Percentiles rank a stretch among this genome's conserved stretches.
These are phyloP conservation scores for Rhizoctonia solani DNA, from an alignment of 1,284 basidiomycete species.

Conservation along the genomic window DNA sequence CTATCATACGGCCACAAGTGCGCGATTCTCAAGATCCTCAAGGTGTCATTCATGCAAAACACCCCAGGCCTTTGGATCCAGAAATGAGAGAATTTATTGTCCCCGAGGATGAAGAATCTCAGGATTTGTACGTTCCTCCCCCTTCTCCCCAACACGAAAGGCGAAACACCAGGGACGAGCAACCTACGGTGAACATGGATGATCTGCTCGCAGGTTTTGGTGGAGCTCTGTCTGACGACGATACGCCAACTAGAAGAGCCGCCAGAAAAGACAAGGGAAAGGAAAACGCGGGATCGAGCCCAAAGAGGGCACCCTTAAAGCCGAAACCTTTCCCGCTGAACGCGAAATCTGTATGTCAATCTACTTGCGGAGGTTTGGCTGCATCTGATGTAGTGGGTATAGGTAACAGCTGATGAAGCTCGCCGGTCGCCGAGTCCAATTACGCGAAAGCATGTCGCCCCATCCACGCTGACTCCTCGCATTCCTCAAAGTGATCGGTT, in stretches of 20 bases:
- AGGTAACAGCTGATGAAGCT: too few species aligned
- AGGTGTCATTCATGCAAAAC: not conserved
- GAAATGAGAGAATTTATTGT: slow-evolving; percentile 31
- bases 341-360: slow-evolving; percentile 5
- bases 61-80: not conserved
- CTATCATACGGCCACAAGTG: slow-evolving; percentile 14
- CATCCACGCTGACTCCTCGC: too few species aligned
- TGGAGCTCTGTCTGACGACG: slow-evolving; percentile 26
- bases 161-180: not conserved
- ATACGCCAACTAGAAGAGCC: not conserved
- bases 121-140: slow-evolving; percentile 24
- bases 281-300: not conserved
- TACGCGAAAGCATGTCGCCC: too few species aligned
- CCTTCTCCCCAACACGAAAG: not conserved
- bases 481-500: too few species aligned
- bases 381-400: not conserved
- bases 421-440: too few species aligned
- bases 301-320: not conserved
- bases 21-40: slow-evolving; percentile 4
- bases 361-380: not conserved
- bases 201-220: slow-evolving; percentile 23
- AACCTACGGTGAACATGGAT: slow-evolving; percentile 14
- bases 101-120: slow-evolving; percentile 33
- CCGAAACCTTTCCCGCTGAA: slow-evolving; percentile 24
- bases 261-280: not conserved